Evolutionary conservation across 148 eudicot species (phyloP), one percentile per base, ranked within the genome.

Genomic region (Oxyria digyna): DNA sequence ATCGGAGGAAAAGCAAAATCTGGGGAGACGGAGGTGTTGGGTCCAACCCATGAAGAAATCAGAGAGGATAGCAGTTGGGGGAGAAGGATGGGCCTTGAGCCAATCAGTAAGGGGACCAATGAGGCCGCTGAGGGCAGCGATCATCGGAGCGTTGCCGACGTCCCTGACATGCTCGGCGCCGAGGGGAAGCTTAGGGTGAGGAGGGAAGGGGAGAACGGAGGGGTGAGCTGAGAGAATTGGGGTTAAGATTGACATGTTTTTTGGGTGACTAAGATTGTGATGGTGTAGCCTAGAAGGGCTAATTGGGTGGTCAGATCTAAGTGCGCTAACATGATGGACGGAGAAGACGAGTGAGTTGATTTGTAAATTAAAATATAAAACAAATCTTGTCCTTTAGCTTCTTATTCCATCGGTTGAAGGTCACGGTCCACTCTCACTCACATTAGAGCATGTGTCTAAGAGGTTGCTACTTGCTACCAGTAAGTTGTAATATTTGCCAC

Each of bases 31-130:
- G 26, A 87, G 69, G 2, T 54, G 12, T 6, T 85, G 76, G 32
- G 88, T 87, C 78, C 75, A 87, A 3, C 96, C 93, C 3, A 89
- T 85, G 70, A 87, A 79, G 76, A 85, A 83, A 71, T 87, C 96
- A 23, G 87, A 87, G 14, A 87, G 6, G 45, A 87, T 74, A 52
- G 84, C 85, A 42, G 76, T 78, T 4, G 93, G 91, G 9, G 91
- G 91, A 5, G 29, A 42, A 42, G 71, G 72, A 20, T 84, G 82
- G 68, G 89, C 69, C 21, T 48, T 65, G 13, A 78, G 85, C 93
- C 89, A 87, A 4, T 77, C 73, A 15, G 77, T 54, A 32, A 87
- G 76, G 0, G 81, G 80, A 6, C 57, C 75, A 3, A 42, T 68
- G 0, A 87, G 89, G 26, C 68, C 63, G 49, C 66, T 42, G 7